Evolutionary conservation across 2,329 filamentous ascomycete species (phyloP).

Genomic region (Graphilbum fragrans): DNA sequence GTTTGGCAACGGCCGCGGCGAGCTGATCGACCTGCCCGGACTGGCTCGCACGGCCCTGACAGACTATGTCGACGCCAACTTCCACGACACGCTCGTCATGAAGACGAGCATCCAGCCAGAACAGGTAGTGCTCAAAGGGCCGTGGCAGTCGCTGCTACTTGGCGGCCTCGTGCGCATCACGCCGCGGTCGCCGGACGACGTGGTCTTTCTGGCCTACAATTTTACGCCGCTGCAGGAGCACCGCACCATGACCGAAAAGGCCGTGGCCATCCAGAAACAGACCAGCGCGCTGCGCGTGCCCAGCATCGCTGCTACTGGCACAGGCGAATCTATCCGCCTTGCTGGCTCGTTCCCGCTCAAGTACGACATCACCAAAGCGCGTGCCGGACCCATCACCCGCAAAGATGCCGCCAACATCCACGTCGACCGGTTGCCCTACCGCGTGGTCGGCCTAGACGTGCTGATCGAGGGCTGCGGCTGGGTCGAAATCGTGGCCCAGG

Average conservation of each 20-base stretch:
- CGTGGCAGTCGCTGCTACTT: conserved; percentile 69
- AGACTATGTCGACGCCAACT: conserved; percentile 52
- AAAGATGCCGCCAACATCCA: conserved; percentile 49
- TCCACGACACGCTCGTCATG: conserved; percentile 66
- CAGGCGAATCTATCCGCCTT: conserved; percentile 45
- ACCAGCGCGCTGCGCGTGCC: conserved; percentile 45
- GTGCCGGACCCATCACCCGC: conserved; percentile 61
- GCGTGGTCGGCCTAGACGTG: conserved; percentile 69
- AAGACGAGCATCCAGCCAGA: conserved; percentile 59
- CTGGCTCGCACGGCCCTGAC: conserved; percentile 64
- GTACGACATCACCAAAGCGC: conserved; percentile 72
- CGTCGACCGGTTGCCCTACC: conserved; percentile 63
- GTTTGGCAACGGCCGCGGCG: conserved; percentile 75
- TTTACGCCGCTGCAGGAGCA: conserved; percentile 74
- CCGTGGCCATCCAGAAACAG: conserved; percentile 58
- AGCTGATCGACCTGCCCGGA: conserved; percentile 87
- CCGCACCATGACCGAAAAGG: conserved; percentile 69
- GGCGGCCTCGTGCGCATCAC: conserved; percentile 84
- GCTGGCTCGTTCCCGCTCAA: conserved; percentile 66
- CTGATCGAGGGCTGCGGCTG: conserved; percentile 88
- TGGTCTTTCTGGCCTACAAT: conserved; percentile 67
- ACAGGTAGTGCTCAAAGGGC: conserved; percentile 55
- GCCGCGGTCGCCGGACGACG: conserved; percentile 45
- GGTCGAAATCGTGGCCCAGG: conserved; percentile 78
- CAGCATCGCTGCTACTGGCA: conserved; percentile 49